Conservation (phyloP, 768 basidiomycete genomes). For the Lactarius sanguifluus region DNA sequence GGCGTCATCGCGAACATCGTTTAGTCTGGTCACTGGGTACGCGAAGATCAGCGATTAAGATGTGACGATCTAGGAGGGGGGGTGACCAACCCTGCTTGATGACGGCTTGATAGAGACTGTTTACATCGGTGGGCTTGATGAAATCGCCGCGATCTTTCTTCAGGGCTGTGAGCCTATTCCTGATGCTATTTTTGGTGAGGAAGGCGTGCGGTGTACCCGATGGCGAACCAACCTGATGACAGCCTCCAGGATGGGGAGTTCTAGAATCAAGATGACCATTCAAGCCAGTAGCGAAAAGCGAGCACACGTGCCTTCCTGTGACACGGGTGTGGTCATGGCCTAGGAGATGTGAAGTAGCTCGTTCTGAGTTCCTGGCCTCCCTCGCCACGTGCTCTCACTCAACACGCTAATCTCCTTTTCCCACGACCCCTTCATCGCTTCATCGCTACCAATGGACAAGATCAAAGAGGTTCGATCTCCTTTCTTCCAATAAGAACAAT, state of each 20-base stretch:
- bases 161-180: constrained; percentile 90
- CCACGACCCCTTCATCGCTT: constrained; percentile 15
- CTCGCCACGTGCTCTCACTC: neutral
- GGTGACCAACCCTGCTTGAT: constrained; percentile 80
- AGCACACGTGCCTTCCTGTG: constrained; percentile 67
- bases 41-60: neutral
- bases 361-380: neutral
- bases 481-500: neutral
- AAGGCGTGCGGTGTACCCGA: constrained; percentile 3
- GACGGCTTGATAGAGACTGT: constrained; percentile 87
- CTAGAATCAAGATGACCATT: constrained; percentile 41
- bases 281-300: constrained; percentile 30
- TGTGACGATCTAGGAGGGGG: neutral
- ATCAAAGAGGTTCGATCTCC: constrained; percentile 44
- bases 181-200: constrained; percentile 56
- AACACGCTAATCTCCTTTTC: constrained; percentile 26
- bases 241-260: constrained; percentile 91
- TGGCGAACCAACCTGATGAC: constrained; percentile 71
- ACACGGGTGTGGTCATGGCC: constrained; percentile 61
- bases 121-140: constrained; percentile 91
- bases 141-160: constrained; percentile 92
- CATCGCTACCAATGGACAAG: constrained; percentile 43
- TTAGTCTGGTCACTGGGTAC: constrained; percentile 79
- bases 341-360: constrained; percentile 9
- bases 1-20: constrained; percentile 82